Evolutionary conservation across 345 rosid genomes (phyloP).

Genomic region (Punica granatum): DNA sequence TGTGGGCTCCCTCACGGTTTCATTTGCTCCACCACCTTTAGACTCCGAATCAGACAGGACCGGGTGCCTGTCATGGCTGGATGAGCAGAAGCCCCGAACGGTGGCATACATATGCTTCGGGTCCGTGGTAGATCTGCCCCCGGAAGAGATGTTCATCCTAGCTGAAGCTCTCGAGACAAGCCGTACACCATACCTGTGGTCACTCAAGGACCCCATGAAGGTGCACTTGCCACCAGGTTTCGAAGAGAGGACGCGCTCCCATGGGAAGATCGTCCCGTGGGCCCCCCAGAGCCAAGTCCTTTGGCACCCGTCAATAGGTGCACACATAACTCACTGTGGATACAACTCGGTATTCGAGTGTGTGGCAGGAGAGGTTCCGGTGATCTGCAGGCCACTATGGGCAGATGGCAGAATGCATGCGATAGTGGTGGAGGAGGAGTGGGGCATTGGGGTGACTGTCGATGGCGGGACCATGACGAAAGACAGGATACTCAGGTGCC

Average conservation of each 20-base stretch:
- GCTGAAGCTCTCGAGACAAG: conserved; percentile 42
- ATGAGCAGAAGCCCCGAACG: conserved; percentile 21
- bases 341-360: too few relatives aligned
- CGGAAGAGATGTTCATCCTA: conserved; percentile 32
- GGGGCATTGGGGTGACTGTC: conserved; percentile 18
- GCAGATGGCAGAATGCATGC: conserved; percentile 32
- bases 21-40: conserved; percentile 3
- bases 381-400: conserved; percentile 53
- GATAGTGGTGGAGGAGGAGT: conserved; percentile 20
- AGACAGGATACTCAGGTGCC: conserved; percentile 1
- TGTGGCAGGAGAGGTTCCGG: conserved; percentile 45
- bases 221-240: too few relatives aligned
- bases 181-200: conserved; percentile 26
- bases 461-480: conserved; percentile 16
- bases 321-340: too few relatives aligned
- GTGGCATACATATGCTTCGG: conserved; percentile 58
- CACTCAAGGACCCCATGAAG: too few relatives aligned
- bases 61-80: conserved; percentile 49
- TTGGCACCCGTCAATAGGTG: too few relatives aligned
- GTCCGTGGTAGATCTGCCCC: conserved; percentile 25
- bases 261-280: too few relatives aligned
- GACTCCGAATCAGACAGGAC: conserved; percentile 19
- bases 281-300: too few relatives aligned
- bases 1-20: conserved; percentile 16
- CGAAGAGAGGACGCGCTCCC: too few relatives aligned